Conservation (phyloP, 306 rosid species). For the Pueraria montana region DNA sequence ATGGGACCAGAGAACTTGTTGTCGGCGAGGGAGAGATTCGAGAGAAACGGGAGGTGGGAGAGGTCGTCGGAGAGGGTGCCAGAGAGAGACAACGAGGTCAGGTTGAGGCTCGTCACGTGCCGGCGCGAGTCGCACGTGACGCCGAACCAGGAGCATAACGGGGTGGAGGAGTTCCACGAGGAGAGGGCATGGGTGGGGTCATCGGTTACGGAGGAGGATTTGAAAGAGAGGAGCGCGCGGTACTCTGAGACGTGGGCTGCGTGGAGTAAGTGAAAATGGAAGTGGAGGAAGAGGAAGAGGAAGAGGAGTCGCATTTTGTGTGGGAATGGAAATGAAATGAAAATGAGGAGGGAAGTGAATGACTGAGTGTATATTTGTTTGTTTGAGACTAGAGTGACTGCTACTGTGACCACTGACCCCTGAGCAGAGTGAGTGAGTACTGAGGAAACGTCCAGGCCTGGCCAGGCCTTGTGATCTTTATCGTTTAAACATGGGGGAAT, state of each 20-base stretch:
- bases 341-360: background rate
- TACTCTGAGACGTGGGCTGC: conserved; percentile 58
- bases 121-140: conserved; percentile 72
- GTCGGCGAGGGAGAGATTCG: conserved; percentile 64
- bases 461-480: background rate
- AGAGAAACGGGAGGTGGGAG: conserved; percentile 65
- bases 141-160: conserved; percentile 71
- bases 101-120: conserved; percentile 72
- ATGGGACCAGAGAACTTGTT: conserved; percentile 79
- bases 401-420: background rate
- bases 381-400: background rate
- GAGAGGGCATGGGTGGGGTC: conserved; percentile 71
- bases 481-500: background rate
- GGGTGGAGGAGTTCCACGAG: conserved; percentile 68
- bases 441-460: background rate
- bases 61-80: conserved; percentile 67
- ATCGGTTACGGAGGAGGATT: conserved; percentile 53
- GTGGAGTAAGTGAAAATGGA: conserved; percentile 27
- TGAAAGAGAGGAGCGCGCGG: conserved; percentile 73
- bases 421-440: background rate
- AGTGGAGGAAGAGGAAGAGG: conserved; percentile 23
- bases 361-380: background rate
- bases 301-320: conserved; percentile 60
- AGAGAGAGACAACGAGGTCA: conserved; percentile 64
- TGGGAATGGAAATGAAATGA: background rate